Percentiles rank a stretch among this genome's conserved stretches.
Evolutionary conservation across 768 basidiomycete species (phyloP).

Genomic region (Tylopilus intermedius): DNA sequence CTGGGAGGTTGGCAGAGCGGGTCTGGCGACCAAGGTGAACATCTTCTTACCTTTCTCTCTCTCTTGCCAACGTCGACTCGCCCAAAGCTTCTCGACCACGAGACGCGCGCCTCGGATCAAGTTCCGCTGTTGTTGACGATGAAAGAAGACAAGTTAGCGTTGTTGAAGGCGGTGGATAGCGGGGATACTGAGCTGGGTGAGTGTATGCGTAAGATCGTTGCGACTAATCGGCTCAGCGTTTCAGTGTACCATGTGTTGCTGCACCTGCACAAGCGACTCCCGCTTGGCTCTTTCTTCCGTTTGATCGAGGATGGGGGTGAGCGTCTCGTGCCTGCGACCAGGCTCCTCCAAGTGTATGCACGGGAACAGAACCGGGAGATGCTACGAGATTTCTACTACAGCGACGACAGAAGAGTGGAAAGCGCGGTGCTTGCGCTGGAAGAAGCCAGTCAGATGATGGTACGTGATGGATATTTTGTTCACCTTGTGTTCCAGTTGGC

Average conservation of each 20-base stretch:
- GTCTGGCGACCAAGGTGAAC: conserved; percentile 77
- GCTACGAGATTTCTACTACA: conserved; percentile 95
- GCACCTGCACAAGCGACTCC: conserved; percentile 75
- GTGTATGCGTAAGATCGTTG: conserved; percentile 7
- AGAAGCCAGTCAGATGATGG: conserved; percentile 67
- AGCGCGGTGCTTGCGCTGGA: conserved; percentile 86
- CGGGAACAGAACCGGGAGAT: conserved; percentile 87
- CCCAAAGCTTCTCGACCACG: conserved; percentile 80
- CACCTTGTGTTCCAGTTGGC: background rate
- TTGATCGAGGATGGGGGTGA: conserved; percentile 88
- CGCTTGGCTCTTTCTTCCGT: conserved; percentile 89
- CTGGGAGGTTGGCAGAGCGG: conserved; percentile 80
- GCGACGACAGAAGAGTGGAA: conserved; percentile 91
- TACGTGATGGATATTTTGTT: conserved; percentile 28
- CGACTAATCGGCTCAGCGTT: background rate
- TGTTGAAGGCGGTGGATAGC: conserved; percentile 87
- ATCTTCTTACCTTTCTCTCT: background rate
- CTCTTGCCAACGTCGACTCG: background rate
- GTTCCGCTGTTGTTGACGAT: conserved; percentile 89
- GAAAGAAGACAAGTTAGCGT: conserved; percentile 88
- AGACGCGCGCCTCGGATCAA: conserved; percentile 82
- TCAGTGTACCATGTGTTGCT: conserved; percentile 91
- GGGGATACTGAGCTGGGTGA: conserved; percentile 92
- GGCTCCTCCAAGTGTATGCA: conserved; percentile 83
- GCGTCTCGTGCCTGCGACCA: conserved; percentile 66